Base-by-base conservation (phyloP, 768 basidiomycete species). In the Termitomyces sp. region DNA sequence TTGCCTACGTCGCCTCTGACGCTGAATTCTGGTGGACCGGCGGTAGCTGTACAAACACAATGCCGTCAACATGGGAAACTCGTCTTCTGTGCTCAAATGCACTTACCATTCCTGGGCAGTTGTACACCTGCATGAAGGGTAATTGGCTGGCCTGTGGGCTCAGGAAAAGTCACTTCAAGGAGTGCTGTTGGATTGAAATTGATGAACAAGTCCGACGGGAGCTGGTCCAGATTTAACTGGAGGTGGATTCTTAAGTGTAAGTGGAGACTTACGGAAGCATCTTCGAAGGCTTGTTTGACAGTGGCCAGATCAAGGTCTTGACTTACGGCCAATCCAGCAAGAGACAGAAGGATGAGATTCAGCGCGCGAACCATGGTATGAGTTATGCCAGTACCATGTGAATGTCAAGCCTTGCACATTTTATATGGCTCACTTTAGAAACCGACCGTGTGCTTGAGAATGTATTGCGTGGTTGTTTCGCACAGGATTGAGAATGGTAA, bases 91-190 rank as follows among this genome's bases (percentile, higher is more conserved):
- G n/a, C 14, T 10, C 8, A 28, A 22, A n/a, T 24, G 6, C 3
- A 53, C 65, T 35, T 58, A 76, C 75, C 65, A 43, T 74, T 69
- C 45, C 68, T 66, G 18, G 72, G 71, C 28, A 75, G 57, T 12
- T 73, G 70, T 26, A 71, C 58, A 0, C 75, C 75, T 14, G 73
- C 72, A 52, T 72, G 69, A 8, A 76, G 65, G 0, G 69, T 70
- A 49, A 74, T 70, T 16, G 72, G 63, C 3, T 57, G 47, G 7
- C 64, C 66, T 18, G 50, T 54, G 3, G 66, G 51, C 53, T 75
- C 14, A 16, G 22, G 72, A 48, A 75, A 70, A 10, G 69, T 68
- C 8, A 74, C 73, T 54, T 74, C 71, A 12, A 76, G 69, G n/a
- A 75, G 64, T 7, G 66, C 66, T 16, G 50, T 68, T 0, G 75